These are phyloP conservation scores for Cyphellophora attinorum DNA, from an alignment of 2,329 filamentous ascomycete species.

Conservation along the genomic window DNA sequence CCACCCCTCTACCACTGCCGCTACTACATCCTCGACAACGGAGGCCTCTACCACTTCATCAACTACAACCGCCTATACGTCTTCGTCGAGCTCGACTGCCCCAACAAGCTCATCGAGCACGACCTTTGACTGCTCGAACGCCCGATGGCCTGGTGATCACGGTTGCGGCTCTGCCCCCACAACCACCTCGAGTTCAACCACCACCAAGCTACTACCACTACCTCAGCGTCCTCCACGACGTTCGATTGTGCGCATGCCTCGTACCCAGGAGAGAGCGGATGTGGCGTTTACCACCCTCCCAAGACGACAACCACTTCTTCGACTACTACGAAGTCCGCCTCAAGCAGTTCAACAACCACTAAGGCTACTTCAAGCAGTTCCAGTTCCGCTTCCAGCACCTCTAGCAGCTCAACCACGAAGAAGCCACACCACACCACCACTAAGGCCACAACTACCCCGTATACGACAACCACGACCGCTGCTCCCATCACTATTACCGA, in stretches of 20 bases:
- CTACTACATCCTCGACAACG: constrained; percentile 1
- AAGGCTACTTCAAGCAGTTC: constrained; percentile 4
- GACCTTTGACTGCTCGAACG: too few relatives aligned
- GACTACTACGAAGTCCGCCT: constrained; percentile 3
- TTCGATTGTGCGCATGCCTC: too few relatives aligned
- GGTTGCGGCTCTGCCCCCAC: too few relatives aligned
- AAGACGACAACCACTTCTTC: too few relatives aligned
- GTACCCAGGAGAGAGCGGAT: too few relatives aligned
- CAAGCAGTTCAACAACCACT: not conserved
- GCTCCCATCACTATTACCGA: constrained; percentile 19
- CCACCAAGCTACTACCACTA: too few relatives aligned
- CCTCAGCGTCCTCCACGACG: too few relatives aligned
- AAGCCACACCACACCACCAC: constrained; percentile 3
- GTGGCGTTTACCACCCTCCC: too few relatives aligned
- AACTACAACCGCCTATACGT: constrained; percentile 2
- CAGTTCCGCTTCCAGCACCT: constrained; percentile 2
- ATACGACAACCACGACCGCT: constrained; percentile 17
- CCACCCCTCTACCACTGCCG: constrained; percentile 4
- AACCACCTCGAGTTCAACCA: too few relatives aligned
- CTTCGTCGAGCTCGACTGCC: constrained; percentile 1
- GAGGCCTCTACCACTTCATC: too few relatives aligned
- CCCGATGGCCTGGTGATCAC: too few relatives aligned
- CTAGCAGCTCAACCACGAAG: constrained; percentile 6
- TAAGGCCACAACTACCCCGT: constrained; percentile 10
- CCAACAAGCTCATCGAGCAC: constrained; percentile 1